These are phyloP conservation scores for Papilionanthe hybrid DNA, from an alignment of 116 monocot genomes.

Conservation along the genomic window DNA sequence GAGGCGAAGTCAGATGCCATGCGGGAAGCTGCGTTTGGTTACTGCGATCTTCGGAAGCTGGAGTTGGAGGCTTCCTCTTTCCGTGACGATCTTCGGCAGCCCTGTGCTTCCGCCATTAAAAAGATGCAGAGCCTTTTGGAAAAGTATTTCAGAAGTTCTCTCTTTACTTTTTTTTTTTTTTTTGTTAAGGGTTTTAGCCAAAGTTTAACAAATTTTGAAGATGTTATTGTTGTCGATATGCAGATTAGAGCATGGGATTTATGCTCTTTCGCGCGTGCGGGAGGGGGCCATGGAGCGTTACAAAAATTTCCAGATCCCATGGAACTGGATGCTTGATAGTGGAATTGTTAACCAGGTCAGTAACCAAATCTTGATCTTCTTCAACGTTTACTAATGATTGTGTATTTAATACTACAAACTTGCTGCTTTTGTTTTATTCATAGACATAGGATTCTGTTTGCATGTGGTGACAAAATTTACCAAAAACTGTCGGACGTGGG, in stretches of 20 bases:
- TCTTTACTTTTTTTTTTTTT: too few species aligned
- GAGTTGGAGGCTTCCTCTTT: constrained; percentile 57
- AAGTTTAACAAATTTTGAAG: background rate
- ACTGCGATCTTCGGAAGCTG: constrained; percentile 87
- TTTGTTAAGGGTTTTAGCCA: background rate
- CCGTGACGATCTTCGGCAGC: constrained; percentile 50
- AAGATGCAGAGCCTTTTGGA: constrained; percentile 88
- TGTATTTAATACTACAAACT: too few species aligned
- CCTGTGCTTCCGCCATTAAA: constrained; percentile 60
- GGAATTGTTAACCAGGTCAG: constrained; percentile 74
- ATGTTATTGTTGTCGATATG: background rate
- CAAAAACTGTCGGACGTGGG: background rate
- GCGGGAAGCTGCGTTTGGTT: constrained; percentile 96
- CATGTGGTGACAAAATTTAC: background rate
- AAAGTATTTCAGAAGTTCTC: constrained; percentile 39
- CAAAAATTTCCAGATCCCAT: constrained; percentile 70
- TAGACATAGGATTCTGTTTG: background rate
- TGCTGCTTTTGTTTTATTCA: background rate
- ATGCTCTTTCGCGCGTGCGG: constrained; percentile 61
- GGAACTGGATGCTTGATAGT: constrained; percentile 84
- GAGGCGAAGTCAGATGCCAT: constrained; percentile 93
- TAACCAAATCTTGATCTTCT: background rate
- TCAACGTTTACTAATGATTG: background rate
- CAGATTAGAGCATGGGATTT: constrained; percentile 80
- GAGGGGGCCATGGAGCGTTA: constrained; percentile 66